Conservation (phyloP, 139 green algal species). For the Coelastrella sp. region DNA sequence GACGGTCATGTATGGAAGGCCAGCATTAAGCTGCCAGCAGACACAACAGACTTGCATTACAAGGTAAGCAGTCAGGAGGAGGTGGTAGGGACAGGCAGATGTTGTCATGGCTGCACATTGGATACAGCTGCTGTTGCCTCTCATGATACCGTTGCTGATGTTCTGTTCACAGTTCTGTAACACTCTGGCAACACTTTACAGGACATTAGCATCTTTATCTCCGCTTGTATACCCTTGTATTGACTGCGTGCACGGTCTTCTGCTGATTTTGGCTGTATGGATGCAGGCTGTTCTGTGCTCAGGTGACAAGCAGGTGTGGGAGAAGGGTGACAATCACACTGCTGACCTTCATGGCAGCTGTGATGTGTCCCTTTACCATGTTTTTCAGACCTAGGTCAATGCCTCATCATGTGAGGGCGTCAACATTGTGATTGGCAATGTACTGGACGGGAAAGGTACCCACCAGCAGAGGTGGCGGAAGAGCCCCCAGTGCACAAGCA, state of each 20-base stretch:
- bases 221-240: neutral
- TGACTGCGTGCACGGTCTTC: neutral
- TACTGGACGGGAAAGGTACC: neutral
- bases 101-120: neutral
- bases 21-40: conserved; percentile 29
- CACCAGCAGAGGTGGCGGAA: neutral
- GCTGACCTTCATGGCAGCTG: conserved; percentile 22
- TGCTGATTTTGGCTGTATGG: neutral
- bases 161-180: neutral
- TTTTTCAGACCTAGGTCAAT: conserved; percentile 1
- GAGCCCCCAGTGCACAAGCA: neutral
- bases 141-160: neutral
- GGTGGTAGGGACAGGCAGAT: neutral
- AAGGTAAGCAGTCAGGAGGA: conserved; percentile 24
- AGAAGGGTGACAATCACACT: conserved; percentile 39
- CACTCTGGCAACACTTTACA: too few relatives aligned
- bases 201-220: too few relatives aligned
- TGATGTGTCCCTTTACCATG: conserved; percentile 39
- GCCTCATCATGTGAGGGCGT: neutral
- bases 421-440: neutral
- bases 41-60: conserved; percentile 40
- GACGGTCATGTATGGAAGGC: conserved; percentile 47
- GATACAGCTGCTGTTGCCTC: neutral
- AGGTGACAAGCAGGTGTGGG: conserved; percentile 22
- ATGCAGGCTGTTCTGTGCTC: conserved; percentile 42